Evolutionary conservation across 2,329 filamentous ascomycete genomes (phyloP).

Genomic region (Sporothrix schenckii): DNA sequence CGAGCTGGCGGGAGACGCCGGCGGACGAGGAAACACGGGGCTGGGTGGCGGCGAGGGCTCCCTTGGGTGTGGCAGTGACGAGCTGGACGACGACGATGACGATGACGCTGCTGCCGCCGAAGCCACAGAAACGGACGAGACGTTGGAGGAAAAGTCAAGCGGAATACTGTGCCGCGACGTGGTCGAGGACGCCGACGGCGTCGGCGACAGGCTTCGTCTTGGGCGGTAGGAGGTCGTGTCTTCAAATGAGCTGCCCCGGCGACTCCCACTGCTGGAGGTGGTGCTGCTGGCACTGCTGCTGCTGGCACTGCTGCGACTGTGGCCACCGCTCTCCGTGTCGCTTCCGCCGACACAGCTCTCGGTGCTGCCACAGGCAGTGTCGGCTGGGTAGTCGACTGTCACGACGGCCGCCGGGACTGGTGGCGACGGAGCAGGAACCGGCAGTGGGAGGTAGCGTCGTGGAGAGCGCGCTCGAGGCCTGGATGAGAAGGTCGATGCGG

Average conservation of each 20-base stretch:
- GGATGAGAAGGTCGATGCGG: neutral
- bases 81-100: neutral
- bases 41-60: conserved; percentile 11
- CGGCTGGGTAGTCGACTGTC: neutral
- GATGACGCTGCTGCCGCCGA: neutral
- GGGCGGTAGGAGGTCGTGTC: neutral
- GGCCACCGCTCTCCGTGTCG: neutral
- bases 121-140: neutral
- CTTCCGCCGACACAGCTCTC: conserved; percentile 9
- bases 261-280: neutral
- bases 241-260: neutral
- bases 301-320: neutral
- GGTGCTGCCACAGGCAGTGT: neutral
- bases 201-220: neutral
- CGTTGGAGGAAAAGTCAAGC: neutral
- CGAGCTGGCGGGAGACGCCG: neutral
- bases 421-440: neutral
- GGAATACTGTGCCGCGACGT: neutral
- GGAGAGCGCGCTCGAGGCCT: neutral
- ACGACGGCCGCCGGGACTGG: neutral
- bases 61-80: neutral
- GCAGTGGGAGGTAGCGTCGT: neutral
- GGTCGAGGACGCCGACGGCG: neutral
- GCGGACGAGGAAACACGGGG: neutral
- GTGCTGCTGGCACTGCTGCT: neutral